These are phyloP conservation scores for Celoporthe dispersa DNA, from an alignment of 2,329 filamentous ascomycete species.

Conservation along the genomic window DNA sequence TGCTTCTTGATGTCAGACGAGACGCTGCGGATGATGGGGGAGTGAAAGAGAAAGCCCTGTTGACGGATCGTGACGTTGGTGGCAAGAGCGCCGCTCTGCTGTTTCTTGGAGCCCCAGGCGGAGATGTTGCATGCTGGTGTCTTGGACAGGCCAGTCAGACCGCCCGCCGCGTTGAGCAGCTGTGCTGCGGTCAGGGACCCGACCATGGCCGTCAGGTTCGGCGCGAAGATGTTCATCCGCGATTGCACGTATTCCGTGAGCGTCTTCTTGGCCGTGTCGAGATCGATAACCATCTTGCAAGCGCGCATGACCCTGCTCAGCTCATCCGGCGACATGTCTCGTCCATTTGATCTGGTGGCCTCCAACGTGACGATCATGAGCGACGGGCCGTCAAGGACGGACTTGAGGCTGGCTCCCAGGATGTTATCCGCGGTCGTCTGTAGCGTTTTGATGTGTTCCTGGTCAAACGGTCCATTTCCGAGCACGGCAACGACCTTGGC, in stretches of 20 bases:
- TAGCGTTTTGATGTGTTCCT: constrained; percentile 77
- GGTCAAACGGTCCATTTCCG: constrained; percentile 86
- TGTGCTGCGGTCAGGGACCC: constrained; percentile 93
- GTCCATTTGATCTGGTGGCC: constrained; percentile 85
- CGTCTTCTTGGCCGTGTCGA: constrained; percentile 84
- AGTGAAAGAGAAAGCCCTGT: constrained; percentile 92
- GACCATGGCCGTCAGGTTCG: constrained; percentile 88
- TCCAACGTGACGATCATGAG: constrained; percentile 97
- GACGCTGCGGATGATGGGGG: constrained; percentile 83
- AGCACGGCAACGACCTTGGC: constrained; percentile 93
- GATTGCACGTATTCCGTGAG: constrained; percentile 95
- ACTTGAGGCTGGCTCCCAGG: constrained; percentile 74
- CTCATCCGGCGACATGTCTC: constrained; percentile 75
- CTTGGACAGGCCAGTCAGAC: constrained; percentile 85
- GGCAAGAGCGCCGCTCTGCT: constrained; percentile 76
- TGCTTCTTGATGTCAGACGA: constrained; percentile 88
- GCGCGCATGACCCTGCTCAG: constrained; percentile 75
- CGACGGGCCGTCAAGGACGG: constrained; percentile 84
- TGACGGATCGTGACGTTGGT: constrained; percentile 91
- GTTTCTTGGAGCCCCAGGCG: constrained; percentile 88
- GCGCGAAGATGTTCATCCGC: constrained; percentile 94
- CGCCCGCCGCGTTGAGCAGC: constrained; percentile 92
- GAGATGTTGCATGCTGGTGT: constrained; percentile 92
- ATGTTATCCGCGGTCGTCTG: constrained; percentile 79
- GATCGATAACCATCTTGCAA: constrained; percentile 84